Evolutionary conservation across 441 rosid genomes (phyloP).

Genomic region (Geranium incanum): DNA sequence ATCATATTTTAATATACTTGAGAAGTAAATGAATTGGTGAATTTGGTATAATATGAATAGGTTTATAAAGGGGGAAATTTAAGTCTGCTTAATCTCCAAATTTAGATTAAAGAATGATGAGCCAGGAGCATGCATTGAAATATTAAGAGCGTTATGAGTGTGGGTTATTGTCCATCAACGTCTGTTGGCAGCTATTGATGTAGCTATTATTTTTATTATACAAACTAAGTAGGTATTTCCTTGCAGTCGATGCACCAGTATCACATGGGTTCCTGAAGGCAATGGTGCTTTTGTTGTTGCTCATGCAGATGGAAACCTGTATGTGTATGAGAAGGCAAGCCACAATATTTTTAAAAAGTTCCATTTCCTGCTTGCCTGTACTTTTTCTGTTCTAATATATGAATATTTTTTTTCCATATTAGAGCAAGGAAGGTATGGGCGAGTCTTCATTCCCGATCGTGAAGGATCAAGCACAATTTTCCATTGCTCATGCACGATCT

Average conservation of each 20-base stretch:
- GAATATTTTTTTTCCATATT: background rate
- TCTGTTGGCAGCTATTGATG: background rate
- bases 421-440: background rate
- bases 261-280: constrained; percentile 6
- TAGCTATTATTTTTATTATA: background rate
- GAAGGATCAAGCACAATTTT: constrained; percentile 6
- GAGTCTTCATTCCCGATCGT: constrained; percentile 1
- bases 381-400: background rate
- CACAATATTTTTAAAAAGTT: background rate
- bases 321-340: constrained; percentile 8
- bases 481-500: constrained; percentile 2
- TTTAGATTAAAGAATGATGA: background rate
- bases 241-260: constrained; percentile 3
- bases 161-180: background rate
- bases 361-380: background rate
- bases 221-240: background rate
- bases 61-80: background rate
- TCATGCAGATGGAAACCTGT: constrained; percentile 5
- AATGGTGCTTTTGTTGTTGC: constrained; percentile 5
- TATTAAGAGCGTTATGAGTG: background rate
- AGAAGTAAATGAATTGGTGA: background rate
- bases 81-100: background rate
- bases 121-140: background rate
- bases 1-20: background rate
- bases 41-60: background rate